Conservation (phyloP, 192 early-diverging fungal species). For the Coemansia sp. region DNA sequence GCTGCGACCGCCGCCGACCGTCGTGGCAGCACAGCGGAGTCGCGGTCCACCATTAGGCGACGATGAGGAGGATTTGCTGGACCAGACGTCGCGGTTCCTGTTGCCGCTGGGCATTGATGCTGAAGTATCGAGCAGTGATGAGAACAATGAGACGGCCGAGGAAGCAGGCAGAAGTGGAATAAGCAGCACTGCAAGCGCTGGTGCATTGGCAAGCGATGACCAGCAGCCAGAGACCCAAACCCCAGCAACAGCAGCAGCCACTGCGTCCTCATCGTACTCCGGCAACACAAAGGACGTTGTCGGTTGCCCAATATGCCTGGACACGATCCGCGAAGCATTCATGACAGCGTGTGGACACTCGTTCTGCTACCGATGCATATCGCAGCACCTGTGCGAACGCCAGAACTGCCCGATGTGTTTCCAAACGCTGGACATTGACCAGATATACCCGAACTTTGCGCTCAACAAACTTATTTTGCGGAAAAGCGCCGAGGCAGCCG, state of each 20-base stretch:
- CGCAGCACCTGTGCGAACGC: constrained; percentile 59
- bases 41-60: background rate
- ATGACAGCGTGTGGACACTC: constrained; percentile 83
- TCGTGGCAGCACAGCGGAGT: background rate
- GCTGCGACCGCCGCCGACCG: background rate
- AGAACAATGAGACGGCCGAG: background rate
- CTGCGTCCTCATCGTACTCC: background rate
- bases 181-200: background rate
- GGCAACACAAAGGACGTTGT: background rate
- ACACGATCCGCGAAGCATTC: constrained; percentile 71
- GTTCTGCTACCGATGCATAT: constrained; percentile 81
- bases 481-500: constrained; percentile 6
- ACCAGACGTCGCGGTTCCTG: constrained; percentile 12
- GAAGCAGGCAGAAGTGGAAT: constrained; percentile 1
- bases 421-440: constrained; percentile 56
- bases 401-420: constrained; percentile 74
- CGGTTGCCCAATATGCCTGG: constrained; percentile 72
- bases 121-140: constrained; percentile 5
- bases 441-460: constrained; percentile 84
- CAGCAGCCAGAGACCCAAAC: background rate
- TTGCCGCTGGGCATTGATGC: constrained; percentile 21
- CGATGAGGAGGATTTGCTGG: background rate
- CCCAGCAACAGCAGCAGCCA: constrained; percentile 3
- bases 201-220: constrained; percentile 2
- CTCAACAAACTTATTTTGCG: constrained; percentile 47